These are phyloP conservation scores for Powellomyces hirtus DNA, from an alignment of 192 early-diverging fungal species.

Conservation along the genomic window DNA sequence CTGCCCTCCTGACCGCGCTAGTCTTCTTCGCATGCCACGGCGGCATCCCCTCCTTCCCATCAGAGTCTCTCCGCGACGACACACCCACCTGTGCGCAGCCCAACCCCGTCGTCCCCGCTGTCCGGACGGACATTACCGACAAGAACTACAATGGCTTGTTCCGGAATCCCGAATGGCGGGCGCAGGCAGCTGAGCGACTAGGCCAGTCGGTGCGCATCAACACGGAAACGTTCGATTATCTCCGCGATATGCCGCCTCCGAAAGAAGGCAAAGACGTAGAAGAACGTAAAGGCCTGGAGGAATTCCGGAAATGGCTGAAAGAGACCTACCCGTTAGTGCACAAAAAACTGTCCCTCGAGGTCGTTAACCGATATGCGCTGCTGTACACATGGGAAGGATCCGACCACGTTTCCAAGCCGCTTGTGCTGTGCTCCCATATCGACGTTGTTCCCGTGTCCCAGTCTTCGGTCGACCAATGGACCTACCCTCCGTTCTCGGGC, in stretches of 20 bases:
- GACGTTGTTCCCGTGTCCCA: slow-evolving; percentile 36
- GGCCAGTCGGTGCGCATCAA: slow-evolving; percentile 31
- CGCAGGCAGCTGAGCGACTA: slow-evolving; percentile 24
- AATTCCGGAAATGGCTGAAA: slow-evolving; percentile 15
- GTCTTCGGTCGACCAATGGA: slow-evolving; percentile 26
- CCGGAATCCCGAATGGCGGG: slow-evolving; percentile 17
- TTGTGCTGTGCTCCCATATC: slow-evolving; percentile 34
- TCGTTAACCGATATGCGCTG: slow-evolving; percentile 38
- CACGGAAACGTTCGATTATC: slow-evolving; percentile 38
- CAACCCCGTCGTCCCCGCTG: background rate
- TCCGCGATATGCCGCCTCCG: slow-evolving; percentile 23
- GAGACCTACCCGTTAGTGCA: slow-evolving; percentile 24
- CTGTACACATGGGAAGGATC: slow-evolving; percentile 39
- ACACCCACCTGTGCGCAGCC: slow-evolving; percentile 33
- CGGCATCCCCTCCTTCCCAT: too few relatives aligned
- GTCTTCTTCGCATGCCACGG: too few relatives aligned
- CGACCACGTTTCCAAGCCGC: slow-evolving; percentile 20
- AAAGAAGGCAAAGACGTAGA: slow-evolving; percentile 10
- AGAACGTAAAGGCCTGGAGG: slow-evolving; percentile 5
- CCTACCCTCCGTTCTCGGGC: slow-evolving; percentile 35
- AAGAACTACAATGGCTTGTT: slow-evolving; percentile 9
- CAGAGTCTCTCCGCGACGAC: too few relatives aligned
- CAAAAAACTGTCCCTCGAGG: slow-evolving; percentile 9
- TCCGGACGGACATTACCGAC: slow-evolving; percentile 9
- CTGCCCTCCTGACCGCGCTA: too few relatives aligned